Conservation (phyloP, 768 basidiomycete species). For the Termitomyces titanicus region DNA sequence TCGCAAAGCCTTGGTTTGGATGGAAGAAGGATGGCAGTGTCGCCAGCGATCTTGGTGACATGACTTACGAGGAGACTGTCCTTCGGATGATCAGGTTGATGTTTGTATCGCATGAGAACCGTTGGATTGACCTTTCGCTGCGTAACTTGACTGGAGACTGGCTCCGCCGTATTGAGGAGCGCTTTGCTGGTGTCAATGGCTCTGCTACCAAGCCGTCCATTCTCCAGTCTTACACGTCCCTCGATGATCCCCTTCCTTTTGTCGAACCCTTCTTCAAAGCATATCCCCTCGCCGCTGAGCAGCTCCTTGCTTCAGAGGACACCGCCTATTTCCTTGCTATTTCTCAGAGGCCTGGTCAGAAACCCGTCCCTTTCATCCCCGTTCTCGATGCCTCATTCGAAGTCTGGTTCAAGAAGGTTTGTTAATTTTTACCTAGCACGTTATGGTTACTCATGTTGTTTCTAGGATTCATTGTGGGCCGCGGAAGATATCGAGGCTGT, state of each 20-base stretch:
- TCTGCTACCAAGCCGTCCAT: constrained; percentile 75
- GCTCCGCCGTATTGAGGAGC: constrained; percentile 92
- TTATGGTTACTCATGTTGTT: background rate
- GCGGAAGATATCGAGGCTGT: constrained; percentile 98
- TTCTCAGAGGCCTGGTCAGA: constrained; percentile 93
- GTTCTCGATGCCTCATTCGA: constrained; percentile 91
- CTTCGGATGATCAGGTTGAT: constrained; percentile 90
- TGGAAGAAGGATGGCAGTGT: constrained; percentile 90
- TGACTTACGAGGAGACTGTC: constrained; percentile 98
- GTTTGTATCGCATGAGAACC: constrained; percentile 87
- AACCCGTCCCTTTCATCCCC: constrained; percentile 97
- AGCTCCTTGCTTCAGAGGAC: constrained; percentile 91
- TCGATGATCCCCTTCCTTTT: constrained; percentile 80
- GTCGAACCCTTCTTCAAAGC: constrained; percentile 79
- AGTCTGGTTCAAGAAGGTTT: constrained; percentile 99
- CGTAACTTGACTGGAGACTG: constrained; percentile 96
- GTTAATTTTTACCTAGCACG: background rate
- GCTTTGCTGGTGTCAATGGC: constrained; percentile 88
- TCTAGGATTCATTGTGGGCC: constrained; percentile 93
- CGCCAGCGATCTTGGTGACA: constrained; percentile 85
- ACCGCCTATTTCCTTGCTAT: constrained; percentile 95
- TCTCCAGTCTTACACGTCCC: constrained; percentile 75
- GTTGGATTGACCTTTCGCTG: constrained; percentile 91
- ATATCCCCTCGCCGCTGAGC: constrained; percentile 79
- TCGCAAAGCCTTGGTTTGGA: constrained; percentile 96